Evolutionary conservation across 805 yeast species (phyloP), one percentile per base, ranked within the genome.

Genomic region (Candida palmyrensis): DNA sequence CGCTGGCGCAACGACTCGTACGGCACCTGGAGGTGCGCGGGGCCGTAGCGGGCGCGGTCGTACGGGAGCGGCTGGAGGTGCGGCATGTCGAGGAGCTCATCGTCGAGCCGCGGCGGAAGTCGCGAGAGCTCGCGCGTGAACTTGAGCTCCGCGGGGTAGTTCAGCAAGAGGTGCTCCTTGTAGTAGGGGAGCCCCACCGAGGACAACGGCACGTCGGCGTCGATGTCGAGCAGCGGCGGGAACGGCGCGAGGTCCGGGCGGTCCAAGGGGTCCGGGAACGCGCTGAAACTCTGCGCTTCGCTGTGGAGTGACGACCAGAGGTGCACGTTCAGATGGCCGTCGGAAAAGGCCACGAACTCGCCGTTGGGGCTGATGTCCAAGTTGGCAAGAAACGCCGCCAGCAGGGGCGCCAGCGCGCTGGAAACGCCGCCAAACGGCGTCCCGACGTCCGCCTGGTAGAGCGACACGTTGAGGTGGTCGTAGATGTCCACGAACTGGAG

Each of bases 181-280:
- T 87, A 92, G 47, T 79, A 86, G 0, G 98, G 97, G 74, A 92
- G 62, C 7, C 96, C 97, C 2, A 92, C 66, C 1, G 76, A 51
- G 30, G 78, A 80, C 36, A 90, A 65, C 0, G 96, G 88, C 10
- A 66, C 59, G 3, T 53, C 42, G 6, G 59, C 55, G 25, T 68
- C 66, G 2, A 50, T 39, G 2, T 30, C 11, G 36, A 37, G 48
- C 38, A 45, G 45, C 51, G 48, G 50, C 67, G 52, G 39, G 48
- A 29, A 43, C 55, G 11, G 41, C 51, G 3, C 22, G 17, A 62
- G 51, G 34, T 68, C 71, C 1, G 89, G 83, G 36, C 72, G 79
- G 23, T 75, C 82, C 11, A 82, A 57, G 5, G 51, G 41, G 7
- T 47, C 28, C 0, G 75, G 55, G 53, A 59, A 48, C 57, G 58